Percentiles rank a stretch among this genome's conserved stretches.
Conservation (phyloP, 192 early-diverging fungal species). For the Coemansia sp. region DNA sequence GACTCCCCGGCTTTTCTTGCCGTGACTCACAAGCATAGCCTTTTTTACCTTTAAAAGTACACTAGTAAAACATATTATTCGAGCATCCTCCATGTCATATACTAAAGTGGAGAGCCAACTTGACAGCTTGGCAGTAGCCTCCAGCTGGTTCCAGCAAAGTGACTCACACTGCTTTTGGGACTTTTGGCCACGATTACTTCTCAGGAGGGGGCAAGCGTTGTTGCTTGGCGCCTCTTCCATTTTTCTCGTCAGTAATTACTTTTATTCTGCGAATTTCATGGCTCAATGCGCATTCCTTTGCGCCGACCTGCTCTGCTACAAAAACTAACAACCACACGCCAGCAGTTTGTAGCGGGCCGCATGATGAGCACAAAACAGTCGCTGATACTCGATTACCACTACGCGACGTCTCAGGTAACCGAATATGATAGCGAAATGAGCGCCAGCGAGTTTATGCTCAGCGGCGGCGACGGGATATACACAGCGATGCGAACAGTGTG, state of each 20-base stretch:
- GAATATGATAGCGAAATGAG: conserved; percentile 16
- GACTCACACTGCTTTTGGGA: background rate
- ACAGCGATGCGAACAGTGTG: conserved; percentile 43
- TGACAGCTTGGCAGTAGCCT: no score
- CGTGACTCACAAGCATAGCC: no score
- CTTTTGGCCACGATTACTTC: background rate
- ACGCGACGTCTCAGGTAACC: conserved; percentile 3
- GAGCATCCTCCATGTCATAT: no score
- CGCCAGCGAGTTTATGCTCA: conserved; percentile 45
- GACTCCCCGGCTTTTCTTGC: no score
- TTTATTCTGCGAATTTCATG: background rate
- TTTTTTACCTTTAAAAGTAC: no score
- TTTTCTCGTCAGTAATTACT: background rate
- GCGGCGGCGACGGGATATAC: conserved; percentile 36
- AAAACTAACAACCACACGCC: background rate
- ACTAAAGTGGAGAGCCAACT: no score
- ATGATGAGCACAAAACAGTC: conserved; percentile 14
- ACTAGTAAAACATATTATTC: no score
- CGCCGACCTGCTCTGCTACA: background rate
- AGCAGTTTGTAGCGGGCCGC: background rate
- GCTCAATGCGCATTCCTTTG: background rate
- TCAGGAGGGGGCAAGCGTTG: no score
- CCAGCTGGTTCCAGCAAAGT: no score
- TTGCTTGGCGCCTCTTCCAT: background rate
- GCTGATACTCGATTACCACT: conserved; percentile 34